Evolutionary conservation across 805 yeast species (phyloP), one percentile per base, ranked within the genome.

Genomic region (Candida patagonica): DNA sequence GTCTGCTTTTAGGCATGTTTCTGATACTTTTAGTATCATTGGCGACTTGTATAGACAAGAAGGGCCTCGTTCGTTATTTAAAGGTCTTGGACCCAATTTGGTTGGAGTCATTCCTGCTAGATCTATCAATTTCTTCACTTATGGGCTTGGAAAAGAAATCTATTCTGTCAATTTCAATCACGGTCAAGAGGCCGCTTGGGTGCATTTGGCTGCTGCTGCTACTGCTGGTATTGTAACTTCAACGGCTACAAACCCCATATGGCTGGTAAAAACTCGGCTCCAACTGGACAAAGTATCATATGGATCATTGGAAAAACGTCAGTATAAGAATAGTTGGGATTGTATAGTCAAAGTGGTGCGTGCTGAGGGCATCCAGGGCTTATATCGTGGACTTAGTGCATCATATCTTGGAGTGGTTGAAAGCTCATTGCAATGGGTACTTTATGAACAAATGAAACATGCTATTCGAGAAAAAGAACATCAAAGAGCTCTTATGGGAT

Each of bases 51-150:
- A 84, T 57, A 60, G 60, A 24, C 64, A 65, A 19, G 99, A 92
- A 61, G 99, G 99, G 1, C 66, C 78, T 22, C 66, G 82, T 31
- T 89, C 97, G 3, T 66, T 92, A 34, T 92, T 92, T 62, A 83
- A 84, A 62, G 99, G 99, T 9, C 65, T 92, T 37, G 98, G 98
- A 0, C 98, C 99, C 7, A 92, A 89, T 53, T 67, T 92, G 50
- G 94, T 89, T 13, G 99, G 99, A 40, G 97, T 92, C 12, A 89
- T 92, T 30, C 99, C 99, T 0, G 97, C 99, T 1, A 72, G 99
- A 59, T 82, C 96, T 22, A 94, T 92, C 48, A 92, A 92, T 61
- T 92, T 92, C 59, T 88, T 88, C 68, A 86, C 96, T 0, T 92
- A 92, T 59, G 95, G 96, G n/a, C 69, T 84, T n/a, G 76, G 94